These are phyloP conservation scores for Plantago coronopus DNA, from an alignment of 305 asterid genomes.

Conservation along the genomic window DNA sequence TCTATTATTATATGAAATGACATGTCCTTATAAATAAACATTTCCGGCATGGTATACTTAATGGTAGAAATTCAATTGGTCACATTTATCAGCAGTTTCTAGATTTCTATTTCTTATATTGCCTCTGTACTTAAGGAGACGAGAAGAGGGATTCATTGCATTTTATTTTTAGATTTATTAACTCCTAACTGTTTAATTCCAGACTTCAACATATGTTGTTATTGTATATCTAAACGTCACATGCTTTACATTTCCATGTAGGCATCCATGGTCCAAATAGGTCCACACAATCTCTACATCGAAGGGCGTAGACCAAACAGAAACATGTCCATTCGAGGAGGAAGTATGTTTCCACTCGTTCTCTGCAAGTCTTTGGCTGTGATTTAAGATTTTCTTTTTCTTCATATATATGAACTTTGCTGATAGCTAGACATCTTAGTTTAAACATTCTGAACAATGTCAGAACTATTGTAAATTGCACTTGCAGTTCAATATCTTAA, in stretches of 20 bases:
- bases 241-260: conserved; percentile 29
- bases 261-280: conserved; percentile 84
- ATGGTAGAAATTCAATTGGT: not conserved
- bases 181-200: not conserved
- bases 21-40: not conserved
- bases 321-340: conserved; percentile 55
- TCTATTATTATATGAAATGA: not conserved
- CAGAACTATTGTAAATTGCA: no score
- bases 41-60: not conserved
- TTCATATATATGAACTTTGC: no score
- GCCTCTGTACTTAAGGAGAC: no score
- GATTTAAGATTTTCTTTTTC: not conserved
- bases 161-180: no score
- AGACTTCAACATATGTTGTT: not conserved
- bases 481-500: not conserved
- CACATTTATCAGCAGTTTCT: no score
- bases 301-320: conserved; percentile 94
- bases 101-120: no score
- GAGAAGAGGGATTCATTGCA: no score
- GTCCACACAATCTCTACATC: conserved; percentile 66
- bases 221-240: not conserved
- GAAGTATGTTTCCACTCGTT: conserved; percentile 51
- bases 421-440: no score
- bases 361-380: not conserved
- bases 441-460: no score